Conservation (phyloP, 225 moss, liverwort and hornwort species). For the Asterella californica region DNA sequence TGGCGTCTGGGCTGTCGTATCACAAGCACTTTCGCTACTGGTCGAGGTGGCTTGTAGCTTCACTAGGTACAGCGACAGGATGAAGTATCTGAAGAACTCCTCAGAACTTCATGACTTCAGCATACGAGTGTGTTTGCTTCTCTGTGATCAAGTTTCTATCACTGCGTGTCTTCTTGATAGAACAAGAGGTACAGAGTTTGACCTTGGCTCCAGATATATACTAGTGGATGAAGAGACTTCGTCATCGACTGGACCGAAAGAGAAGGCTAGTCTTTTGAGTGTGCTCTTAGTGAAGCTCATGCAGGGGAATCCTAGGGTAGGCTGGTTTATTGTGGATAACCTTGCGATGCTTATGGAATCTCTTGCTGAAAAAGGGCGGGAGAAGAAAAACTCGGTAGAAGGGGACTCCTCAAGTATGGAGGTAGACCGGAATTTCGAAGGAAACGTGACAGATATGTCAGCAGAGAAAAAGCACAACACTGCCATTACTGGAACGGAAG, state of each 20-base stretch:
- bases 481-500: not conserved
- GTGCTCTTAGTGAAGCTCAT: conserved; percentile 39
- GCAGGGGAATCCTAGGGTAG: conserved; percentile 29
- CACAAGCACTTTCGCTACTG: conserved; percentile 63
- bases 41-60: conserved; percentile 55
- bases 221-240: conserved; percentile 7
- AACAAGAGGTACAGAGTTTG: conserved; percentile 1
- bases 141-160: conserved; percentile 77
- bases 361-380: conserved; percentile 15
- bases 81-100: conserved; percentile 19
- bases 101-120: conserved; percentile 44
- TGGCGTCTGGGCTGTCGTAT: conserved; percentile 57
- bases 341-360: conserved; percentile 35
- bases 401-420: not conserved
- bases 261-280: conserved; percentile 24
- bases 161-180: conserved; percentile 13
- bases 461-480: not conserved
- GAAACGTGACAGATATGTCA: not conserved
- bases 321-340: conserved; percentile 33
- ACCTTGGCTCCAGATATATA: not conserved
- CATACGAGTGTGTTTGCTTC: conserved; percentile 62
- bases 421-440: conserved; percentile 5
- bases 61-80: conserved; percentile 28
- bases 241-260: not conserved
- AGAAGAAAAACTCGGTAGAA: conserved; percentile 3